Base-by-base conservation (phyloP, 2,329 filamentous ascomycete species). In the Aspergillus sp. region DNA sequence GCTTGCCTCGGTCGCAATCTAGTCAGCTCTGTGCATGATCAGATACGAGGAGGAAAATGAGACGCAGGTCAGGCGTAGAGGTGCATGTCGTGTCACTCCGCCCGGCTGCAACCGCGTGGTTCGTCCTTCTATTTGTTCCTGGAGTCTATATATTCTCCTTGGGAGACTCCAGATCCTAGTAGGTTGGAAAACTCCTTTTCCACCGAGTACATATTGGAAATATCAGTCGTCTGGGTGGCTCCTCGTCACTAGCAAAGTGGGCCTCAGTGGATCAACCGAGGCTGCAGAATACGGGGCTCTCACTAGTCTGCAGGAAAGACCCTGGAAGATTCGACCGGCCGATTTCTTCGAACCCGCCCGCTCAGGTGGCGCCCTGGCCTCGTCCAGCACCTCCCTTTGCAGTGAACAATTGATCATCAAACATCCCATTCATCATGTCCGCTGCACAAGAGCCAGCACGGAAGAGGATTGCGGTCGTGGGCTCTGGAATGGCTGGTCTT, bases 401-500 rank as follows among this genome's bases (percentile, higher is more conserved):
- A 7, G 16, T 47, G 20, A 22, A 42, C 36, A n/a, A n/a, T n/a
- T 42, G 18, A 24, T 24, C 18, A 14, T 12, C 22, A 20, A 4
- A 10, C 16, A 11, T 47, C 9, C 12, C 18, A 11, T 18, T 14
- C 45, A 24, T 24, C 10, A 47, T 47, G 45, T 47, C 45, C 11
- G 12, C 45, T 22, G 22, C 45, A 14, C 18, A 47, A 24, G 45
- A 47, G 45, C n/a, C 45, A 12, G n/a, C 18, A 9, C 45, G 45
- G 20, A 54, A 54, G 52, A 54, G 20, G 31, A 79, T 82, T 26
- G 80, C 79, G 47, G 69, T 83, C 36, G 70, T 83, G 29, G 81
- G 81, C 54, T 79, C 79, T 1, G 80, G 81, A 16, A 78, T 83
- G 73, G 80, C 81, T 4, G 81, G 81, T 12, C 69, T 83, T 55